Conservation (phyloP, 805 yeast genomes). For the Wilhelminamyces savonicus region DNA sequence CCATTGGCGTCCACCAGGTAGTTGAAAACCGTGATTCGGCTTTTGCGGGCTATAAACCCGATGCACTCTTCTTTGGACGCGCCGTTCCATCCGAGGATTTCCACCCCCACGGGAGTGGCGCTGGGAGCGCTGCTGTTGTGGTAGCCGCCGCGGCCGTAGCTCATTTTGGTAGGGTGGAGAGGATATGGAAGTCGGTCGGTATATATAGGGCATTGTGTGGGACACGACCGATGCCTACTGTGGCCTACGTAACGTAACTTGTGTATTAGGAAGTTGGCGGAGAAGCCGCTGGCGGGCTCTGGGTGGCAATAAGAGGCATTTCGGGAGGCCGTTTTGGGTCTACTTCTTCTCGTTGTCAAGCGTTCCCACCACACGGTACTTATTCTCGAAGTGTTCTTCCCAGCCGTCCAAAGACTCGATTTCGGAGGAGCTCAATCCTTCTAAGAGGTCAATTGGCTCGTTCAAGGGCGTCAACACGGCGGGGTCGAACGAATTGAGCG, state of each 20-base stretch:
- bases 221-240: too few relatives aligned
- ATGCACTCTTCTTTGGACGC: slow-evolving; percentile 65
- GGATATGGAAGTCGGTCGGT: too few relatives aligned
- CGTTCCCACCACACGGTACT: slow-evolving; percentile 77
- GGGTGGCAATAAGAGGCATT: too few relatives aligned
- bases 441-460: slow-evolving; percentile 69
- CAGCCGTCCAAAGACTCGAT: slow-evolving; percentile 69
- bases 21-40: slow-evolving; percentile 49
- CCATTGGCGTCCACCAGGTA: slow-evolving; percentile 42
- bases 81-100: slow-evolving; percentile 76
- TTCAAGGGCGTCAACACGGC: slow-evolving; percentile 60
- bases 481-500: slow-evolving; percentile 76
- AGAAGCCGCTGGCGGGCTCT: too few relatives aligned
- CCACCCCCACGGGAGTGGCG: slow-evolving; percentile 43
- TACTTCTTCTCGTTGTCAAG: slow-evolving; percentile 29
- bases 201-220: too few relatives aligned
- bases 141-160: slow-evolving; percentile 1
- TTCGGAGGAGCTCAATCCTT: slow-evolving; percentile 57
- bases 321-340: too few relatives aligned
- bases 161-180: too few relatives aligned
- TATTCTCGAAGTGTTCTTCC: slow-evolving; percentile 75
- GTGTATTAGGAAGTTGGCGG: too few relatives aligned
- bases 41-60: slow-evolving; percentile 62
- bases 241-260: too few relatives aligned
- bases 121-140: slow-evolving; percentile 12